Evolutionary conservation across 192 early-diverging fungal species (phyloP), one percentile per base, ranked within the genome.

Genomic region (Backusella morwellensis): DNA sequence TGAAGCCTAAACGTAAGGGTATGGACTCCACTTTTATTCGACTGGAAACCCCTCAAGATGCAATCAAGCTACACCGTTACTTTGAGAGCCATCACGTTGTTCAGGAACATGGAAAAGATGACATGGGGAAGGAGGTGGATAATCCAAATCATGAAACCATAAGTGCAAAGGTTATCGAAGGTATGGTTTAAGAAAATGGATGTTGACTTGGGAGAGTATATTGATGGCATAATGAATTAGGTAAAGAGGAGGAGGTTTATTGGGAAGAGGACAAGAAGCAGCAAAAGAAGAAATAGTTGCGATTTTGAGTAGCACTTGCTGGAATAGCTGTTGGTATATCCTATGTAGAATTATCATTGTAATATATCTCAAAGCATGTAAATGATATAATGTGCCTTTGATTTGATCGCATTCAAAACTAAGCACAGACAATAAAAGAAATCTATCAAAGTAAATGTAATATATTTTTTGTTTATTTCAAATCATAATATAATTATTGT

Each of bases 181-280:
- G 74, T 75, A 75, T 2, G 19, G 40, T 6, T 36, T 40, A 32
- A 32, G 3, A 32, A 36, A 8, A 17, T 11, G 1, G 5, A 50
- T 73, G 23, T 34, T 34, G 1, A 34, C 12, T n/a, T 54, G 8
- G 54, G 15, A 1, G 1, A 21, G 35, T 59, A 32, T 19, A 63
- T 54, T 56, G 42, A 32, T 6, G 52, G 32, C 2, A 35, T 21
- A 19, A 41, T 42, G 0, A 12, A 42, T 12, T 29, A 32, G 77
- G 77, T 26, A 72, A 74, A 52, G 77, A 78, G 41, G 77, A 78
- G 40, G 59, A 78, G 19, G 50, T 78, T 9, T 78, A 78, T 70
- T 78, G 77, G 77, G 26, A 78, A 36, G 36, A 73, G 1, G 77
- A 78, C n/a, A 38, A 12, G 12, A 70, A 41, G 36, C 26, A 3